These are phyloP conservation scores for Acrocalymma vagum DNA, from an alignment of 2,329 filamentous ascomycete genomes.

Conservation along the genomic window DNA sequence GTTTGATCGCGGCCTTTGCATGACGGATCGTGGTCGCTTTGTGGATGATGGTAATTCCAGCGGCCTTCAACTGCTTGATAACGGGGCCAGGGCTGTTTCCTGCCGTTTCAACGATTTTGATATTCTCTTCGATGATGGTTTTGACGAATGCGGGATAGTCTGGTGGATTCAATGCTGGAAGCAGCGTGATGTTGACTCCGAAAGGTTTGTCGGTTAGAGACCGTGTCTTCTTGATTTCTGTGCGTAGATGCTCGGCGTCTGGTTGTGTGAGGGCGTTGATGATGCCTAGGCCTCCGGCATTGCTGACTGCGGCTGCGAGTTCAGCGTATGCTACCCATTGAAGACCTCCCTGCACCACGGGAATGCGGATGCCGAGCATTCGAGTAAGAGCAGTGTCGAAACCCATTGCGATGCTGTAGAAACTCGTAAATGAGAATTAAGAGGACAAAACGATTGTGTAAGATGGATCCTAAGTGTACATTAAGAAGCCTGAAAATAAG, in stretches of 20 bases:
- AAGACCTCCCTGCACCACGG: constrained; percentile 85
- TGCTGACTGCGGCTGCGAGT: constrained; percentile 71
- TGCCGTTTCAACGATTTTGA: constrained; percentile 89
- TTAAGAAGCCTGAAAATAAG: too few species aligned
- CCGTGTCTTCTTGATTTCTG: constrained; percentile 86
- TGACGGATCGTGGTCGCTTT: constrained; percentile 97
- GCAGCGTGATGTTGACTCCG: constrained; percentile 91
- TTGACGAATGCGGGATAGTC: constrained; percentile 91
- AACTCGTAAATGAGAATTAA: background rate
- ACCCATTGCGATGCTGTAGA: constrained; percentile 57
- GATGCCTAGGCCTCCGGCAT: constrained; percentile 76
- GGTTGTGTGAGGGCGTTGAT: constrained; percentile 87
- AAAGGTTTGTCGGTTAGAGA: constrained; percentile 80
- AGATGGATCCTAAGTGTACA: too few species aligned
- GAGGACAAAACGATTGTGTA: constrained; percentile 1
- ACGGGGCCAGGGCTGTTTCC: constrained; percentile 89
- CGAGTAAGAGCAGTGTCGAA: constrained; percentile 70
- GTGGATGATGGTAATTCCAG: constrained; percentile 80
- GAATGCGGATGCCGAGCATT: constrained; percentile 71
- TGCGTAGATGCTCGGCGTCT: constrained; percentile 85
- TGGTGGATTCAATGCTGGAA: constrained; percentile 85
- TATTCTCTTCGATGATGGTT: constrained; percentile 88
- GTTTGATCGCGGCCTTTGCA: constrained; percentile 85
- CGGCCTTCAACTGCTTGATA: constrained; percentile 83
- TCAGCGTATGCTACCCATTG: constrained; percentile 83